phyloP scores from a whole-genome alignment of 2,329 filamentous ascomycete species.

The Colletotrichum gloeosporioides region DNA sequence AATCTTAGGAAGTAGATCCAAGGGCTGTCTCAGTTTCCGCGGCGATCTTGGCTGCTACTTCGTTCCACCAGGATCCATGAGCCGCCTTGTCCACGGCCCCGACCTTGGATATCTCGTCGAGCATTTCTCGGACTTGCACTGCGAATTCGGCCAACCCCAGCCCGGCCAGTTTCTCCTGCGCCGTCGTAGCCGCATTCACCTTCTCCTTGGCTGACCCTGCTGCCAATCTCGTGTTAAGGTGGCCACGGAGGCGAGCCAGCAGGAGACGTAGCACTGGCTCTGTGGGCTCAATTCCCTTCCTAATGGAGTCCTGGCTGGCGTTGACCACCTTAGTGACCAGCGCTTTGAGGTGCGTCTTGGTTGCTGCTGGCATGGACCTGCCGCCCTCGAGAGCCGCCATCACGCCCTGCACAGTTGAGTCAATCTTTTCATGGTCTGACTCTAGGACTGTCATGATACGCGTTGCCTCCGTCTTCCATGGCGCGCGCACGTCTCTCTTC shows the following conservation, averaged over 20 bases:
- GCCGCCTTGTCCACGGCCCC: slow-evolving; percentile 71
- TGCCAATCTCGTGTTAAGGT: slow-evolving; percentile 69
- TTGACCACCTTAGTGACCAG: slow-evolving; percentile 62
- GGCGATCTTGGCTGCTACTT: slow-evolving; percentile 62
- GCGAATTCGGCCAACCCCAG: slow-evolving; percentile 78
- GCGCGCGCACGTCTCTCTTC: slow-evolving; percentile 78
- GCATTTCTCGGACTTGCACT: slow-evolving; percentile 70
- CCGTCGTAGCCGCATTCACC: slow-evolving; percentile 71
- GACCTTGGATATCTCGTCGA: slow-evolving; percentile 70
- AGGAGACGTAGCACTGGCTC: slow-evolving; percentile 70
- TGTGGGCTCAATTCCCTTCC: slow-evolving; percentile 45
- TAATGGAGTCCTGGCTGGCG: slow-evolving; percentile 52
- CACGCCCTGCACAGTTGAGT: slow-evolving; percentile 62
- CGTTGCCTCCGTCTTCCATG: slow-evolving; percentile 77
- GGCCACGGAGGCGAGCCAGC: slow-evolving; percentile 69
- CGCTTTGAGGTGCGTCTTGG: slow-evolving; percentile 62
- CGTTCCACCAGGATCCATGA: slow-evolving; percentile 75
- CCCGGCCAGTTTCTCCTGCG: slow-evolving; percentile 71
- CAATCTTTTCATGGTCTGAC: slow-evolving; percentile 53
- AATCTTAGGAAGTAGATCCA: neutral
- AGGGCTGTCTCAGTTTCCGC: slow-evolving; percentile 34
- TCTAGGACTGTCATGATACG: slow-evolving; percentile 76
- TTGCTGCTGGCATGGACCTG: slow-evolving; percentile 68
- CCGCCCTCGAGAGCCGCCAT: slow-evolving; percentile 68
- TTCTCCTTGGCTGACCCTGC: slow-evolving; percentile 73